A percentile compares a stretch with the other conserved stretches of the same genome.
Conservation (phyloP, 176 grass and related monocot genomes). For the Aegilops speltoides region DNA sequence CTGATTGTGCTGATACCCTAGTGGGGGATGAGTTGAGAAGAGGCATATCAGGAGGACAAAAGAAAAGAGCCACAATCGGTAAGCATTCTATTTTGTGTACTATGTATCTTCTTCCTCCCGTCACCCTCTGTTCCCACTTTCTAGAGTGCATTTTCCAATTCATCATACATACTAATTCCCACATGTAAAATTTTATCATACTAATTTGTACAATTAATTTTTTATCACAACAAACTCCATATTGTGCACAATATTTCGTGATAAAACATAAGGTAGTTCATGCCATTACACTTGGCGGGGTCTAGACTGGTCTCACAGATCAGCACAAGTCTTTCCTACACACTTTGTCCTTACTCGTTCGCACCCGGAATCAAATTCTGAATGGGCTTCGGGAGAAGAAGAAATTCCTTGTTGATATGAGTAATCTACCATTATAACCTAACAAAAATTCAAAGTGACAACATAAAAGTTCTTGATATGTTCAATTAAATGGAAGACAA, state of each 20-base stretch:
- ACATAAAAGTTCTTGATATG: neutral
- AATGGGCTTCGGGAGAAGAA: no score
- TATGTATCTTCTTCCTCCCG: neutral
- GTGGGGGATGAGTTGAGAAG: conserved; percentile 50
- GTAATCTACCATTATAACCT: neutral
- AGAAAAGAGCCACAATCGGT: conserved; percentile 55
- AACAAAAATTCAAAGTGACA: neutral
- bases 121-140: neutral
- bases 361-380: no score
- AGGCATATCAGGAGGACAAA: conserved; percentile 55
- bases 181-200: neutral
- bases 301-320: no score
- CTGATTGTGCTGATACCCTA: conserved; percentile 42
- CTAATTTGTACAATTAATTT: no score
- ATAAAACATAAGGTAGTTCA: no score
- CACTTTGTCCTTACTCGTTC: no score
- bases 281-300: no score
- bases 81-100: neutral
- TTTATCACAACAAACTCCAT: neutral
- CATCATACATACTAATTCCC: neutral
- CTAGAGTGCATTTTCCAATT: neutral
- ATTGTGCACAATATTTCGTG: neutral
- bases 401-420: no score
- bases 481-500: neutral
- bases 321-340: no score